A percentile compares a stretch with the other conserved stretches of the same genome.
phyloP scores from a whole-genome alignment of 202 grass and related monocot species.

The Musa balbisiana region DNA sequence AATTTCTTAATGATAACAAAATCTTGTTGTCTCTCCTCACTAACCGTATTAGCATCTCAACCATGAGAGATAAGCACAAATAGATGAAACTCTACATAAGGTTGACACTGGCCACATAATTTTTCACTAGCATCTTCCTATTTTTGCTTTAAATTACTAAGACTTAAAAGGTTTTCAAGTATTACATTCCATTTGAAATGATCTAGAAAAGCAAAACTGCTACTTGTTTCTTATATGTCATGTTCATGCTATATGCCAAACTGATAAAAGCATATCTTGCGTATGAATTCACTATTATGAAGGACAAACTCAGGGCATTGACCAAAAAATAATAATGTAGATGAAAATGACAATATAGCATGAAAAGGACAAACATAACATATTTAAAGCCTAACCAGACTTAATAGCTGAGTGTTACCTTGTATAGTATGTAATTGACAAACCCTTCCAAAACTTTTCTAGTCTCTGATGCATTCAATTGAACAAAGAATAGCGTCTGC shows the following conservation, averaged over 20 bases:
- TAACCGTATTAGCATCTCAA: too few species aligned
- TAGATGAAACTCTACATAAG: too few species aligned
- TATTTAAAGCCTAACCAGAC: not conserved
- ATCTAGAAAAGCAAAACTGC: too few species aligned
- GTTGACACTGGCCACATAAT: too few species aligned
- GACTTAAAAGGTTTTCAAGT: too few species aligned
- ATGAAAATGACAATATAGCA: not conserved
- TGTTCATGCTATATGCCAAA: not conserved
- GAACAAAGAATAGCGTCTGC: constrained; percentile 78
- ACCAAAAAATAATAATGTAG: not conserved
- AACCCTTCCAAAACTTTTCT: constrained; percentile 67
- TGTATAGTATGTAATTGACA: constrained; percentile 76
- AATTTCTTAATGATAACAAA: too few species aligned
- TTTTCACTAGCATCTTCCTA: too few species aligned
- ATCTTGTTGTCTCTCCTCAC: too few species aligned
- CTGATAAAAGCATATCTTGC: not conserved
- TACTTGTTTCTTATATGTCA: too few species aligned
- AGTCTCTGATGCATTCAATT: constrained; percentile 56
- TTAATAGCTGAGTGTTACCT: constrained; percentile 26
- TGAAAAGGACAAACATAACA: not conserved
- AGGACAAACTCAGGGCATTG: not conserved
- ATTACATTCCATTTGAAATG: too few species aligned
- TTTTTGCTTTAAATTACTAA: too few species aligned
- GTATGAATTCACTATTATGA: not conserved
- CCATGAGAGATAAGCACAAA: too few species aligned